These are phyloP conservation scores for Podila horticola DNA, from an alignment of 192 early-diverging fungal species.

Conservation along the genomic window DNA sequence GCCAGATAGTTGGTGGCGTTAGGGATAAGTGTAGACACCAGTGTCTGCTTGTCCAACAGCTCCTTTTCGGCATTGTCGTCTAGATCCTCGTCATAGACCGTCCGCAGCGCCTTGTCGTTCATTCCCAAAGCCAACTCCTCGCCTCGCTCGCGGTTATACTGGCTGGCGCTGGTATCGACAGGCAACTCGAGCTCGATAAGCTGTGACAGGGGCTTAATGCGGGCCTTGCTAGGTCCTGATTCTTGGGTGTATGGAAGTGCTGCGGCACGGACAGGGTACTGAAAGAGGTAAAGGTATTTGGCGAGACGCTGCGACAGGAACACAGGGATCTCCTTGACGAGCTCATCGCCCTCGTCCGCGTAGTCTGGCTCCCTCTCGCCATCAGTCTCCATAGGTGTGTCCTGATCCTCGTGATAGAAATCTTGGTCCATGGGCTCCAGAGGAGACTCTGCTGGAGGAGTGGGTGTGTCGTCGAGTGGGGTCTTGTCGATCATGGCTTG, in stretches of 20 bases:
- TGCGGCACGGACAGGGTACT: slow-evolving; percentile 79
- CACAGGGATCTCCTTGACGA: slow-evolving; percentile 83
- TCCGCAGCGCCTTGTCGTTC: slow-evolving; percentile 76
- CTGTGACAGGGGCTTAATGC: slow-evolving; percentile 86
- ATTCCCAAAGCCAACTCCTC: slow-evolving; percentile 80
- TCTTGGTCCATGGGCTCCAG: not conserved
- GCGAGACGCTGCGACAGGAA: slow-evolving; percentile 77
- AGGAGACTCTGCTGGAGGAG: not conserved
- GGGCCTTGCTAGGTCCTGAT: slow-evolving; percentile 66
- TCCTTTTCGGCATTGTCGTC: slow-evolving; percentile 58
- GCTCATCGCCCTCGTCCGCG: slow-evolving; percentile 67
- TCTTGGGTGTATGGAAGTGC: slow-evolving; percentile 55
- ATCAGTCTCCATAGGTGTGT: slow-evolving; percentile 11
- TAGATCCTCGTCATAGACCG: slow-evolving; percentile 62
- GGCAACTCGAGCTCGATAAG: slow-evolving; percentile 88
- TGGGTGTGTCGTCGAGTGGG: slow-evolving; percentile 7
- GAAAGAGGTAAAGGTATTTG: slow-evolving; percentile 80
- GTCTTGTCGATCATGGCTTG: slow-evolving; percentile 2
- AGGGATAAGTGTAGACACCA: slow-evolving; percentile 82
- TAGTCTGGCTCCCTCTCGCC: slow-evolving; percentile 35
- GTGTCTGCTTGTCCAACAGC: slow-evolving; percentile 84
- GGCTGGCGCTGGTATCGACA: slow-evolving; percentile 72
- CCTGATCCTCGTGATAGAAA: not conserved
- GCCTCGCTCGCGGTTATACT: slow-evolving; percentile 84
- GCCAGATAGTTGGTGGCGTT: slow-evolving; percentile 84